A percentile compares a stretch with the other conserved stretches of the same genome.
phyloP scores from a whole-genome alignment of 1,139 yeast genomes.

The Kluyveromyces sp. region DNA sequence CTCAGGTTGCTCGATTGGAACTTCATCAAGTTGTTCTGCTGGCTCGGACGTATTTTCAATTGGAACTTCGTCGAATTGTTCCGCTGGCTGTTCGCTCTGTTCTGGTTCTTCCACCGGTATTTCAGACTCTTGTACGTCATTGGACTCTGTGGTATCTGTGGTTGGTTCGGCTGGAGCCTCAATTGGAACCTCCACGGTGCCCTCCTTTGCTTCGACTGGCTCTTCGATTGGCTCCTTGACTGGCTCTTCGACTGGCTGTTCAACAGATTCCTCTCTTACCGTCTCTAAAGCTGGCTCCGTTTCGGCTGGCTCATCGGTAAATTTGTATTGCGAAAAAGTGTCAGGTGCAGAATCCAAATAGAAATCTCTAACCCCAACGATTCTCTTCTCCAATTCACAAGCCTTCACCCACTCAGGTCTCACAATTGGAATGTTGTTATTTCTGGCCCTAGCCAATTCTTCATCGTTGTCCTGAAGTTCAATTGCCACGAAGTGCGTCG shows the following conservation, averaged over 20 bases:
- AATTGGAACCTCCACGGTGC: too few relatives aligned
- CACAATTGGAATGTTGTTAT: constrained; percentile 84
- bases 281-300: too few relatives aligned
- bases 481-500: constrained; percentile 89
- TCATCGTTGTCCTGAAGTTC: constrained; percentile 19
- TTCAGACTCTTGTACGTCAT: too few relatives aligned
- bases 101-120: too few relatives aligned
- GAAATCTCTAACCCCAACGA: constrained; percentile 88
- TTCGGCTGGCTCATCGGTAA: constrained; percentile 13
- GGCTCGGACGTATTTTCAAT: constrained; percentile 1
- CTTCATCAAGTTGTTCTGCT: background rate
- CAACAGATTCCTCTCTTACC: constrained; percentile 1
- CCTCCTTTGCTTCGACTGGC: constrained; percentile 4
- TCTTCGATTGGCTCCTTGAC: constrained; percentile 9
- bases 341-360: constrained; percentile 44
- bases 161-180: too few relatives aligned
- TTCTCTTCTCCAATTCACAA: constrained; percentile 80
- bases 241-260: constrained; percentile 5
- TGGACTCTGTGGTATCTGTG: too few relatives aligned
- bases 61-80: too few relatives aligned
- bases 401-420: constrained; percentile 97
- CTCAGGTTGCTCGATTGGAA: background rate
- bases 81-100: too few relatives aligned
- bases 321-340: constrained; percentile 28
- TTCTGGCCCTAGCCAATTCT: constrained; percentile 59